A percentile compares a stretch with the other conserved stretches of the same genome.
phyloP scores from a whole-genome alignment of 805 yeast species.

The Nakazawaea anatomiae region DNA sequence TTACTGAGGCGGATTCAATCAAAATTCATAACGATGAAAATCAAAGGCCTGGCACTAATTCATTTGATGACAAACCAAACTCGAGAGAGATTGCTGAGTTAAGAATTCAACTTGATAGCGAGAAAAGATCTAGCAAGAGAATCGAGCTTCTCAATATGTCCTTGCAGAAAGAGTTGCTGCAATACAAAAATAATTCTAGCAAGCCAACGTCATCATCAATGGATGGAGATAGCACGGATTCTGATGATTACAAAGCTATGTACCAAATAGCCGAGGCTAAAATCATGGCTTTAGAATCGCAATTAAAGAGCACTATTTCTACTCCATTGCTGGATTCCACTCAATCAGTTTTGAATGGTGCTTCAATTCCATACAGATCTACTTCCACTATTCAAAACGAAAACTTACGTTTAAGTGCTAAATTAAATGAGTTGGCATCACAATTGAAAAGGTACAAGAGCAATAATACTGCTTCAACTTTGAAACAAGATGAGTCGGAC shows the following conservation, averaged over 20 bases:
- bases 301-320: constrained; percentile 26
- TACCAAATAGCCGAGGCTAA: constrained; percentile 42
- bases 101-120: constrained; percentile 15
- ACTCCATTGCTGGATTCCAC: constrained; percentile 24
- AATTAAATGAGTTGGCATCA: constrained; percentile 28
- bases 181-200: constrained; percentile 20
- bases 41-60: not conserved
- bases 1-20: constrained; percentile 17
- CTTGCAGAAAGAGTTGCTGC: constrained; percentile 28
- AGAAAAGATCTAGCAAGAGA: constrained; percentile 24
- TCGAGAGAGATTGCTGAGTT: constrained; percentile 2
- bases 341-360: constrained; percentile 8
- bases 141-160: constrained; percentile 25
- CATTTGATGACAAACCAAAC: not conserved
- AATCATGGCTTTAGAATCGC: constrained; percentile 32
- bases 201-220: not conserved
- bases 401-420: constrained; percentile 26
- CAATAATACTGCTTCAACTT: constrained; percentile 16
- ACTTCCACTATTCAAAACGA: constrained; percentile 23
- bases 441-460: constrained; percentile 24
- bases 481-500: constrained; percentile 28
- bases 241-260: constrained; percentile 34
- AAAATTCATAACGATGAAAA: not conserved
- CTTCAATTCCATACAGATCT: not conserved
- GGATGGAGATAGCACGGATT: constrained; percentile 15